Base-by-base conservation (phyloP, 2,329 filamentous ascomycete species). In the Claviceps sp. region DNA sequence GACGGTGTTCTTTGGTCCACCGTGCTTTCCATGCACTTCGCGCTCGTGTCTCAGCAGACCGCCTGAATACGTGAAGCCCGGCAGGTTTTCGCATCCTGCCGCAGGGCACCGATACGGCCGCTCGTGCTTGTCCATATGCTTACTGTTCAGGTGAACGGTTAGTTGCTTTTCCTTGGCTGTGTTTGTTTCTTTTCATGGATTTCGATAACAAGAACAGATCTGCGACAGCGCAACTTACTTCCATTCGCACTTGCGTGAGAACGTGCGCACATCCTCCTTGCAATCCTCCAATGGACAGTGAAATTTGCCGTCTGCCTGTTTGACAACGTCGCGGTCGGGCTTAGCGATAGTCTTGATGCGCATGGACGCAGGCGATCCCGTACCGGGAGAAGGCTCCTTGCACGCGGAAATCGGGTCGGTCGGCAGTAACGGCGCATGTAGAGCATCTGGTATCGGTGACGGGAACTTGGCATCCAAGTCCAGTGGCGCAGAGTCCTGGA, bases 111-210 rank as follows among this genome's bases (percentile, higher is more conserved):
- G 86, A 65, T 96, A 97, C 1, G 91, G 91, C 13, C 91, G 79
- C 60, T 95, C 89, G 65, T 97, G 91, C 66, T 95, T 95, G 70
- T 97, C 91, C 90, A 96, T 96, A 66, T 97, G 91, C 71, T 97
- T 96, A 65, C 88, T 95, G 38, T 95, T 50, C n/a, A 11, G 6
- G 58, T 6, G 6, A 18, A 30, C 14, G 3, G 51, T 9, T 30
- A 34, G 55, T 67, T 18, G 37, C 14, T 30, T 46, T 5, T 13
- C 8, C 8, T 24, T 44, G 5, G 30, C 8, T 44, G n/a, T 44
- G 8, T 24, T 43, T 11, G 4, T 58, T 67, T 61, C 22, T 22
- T 18, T 13, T 24, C 3, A 7, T 14, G 16, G 5, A 38, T 6
- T 38, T 24, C 6, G 5, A 22, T 16, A 22, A 38, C 20, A 38